Evolutionary conservation across 805 yeast species (phyloP).

Genomic region (Nakazawaea holstii): DNA sequence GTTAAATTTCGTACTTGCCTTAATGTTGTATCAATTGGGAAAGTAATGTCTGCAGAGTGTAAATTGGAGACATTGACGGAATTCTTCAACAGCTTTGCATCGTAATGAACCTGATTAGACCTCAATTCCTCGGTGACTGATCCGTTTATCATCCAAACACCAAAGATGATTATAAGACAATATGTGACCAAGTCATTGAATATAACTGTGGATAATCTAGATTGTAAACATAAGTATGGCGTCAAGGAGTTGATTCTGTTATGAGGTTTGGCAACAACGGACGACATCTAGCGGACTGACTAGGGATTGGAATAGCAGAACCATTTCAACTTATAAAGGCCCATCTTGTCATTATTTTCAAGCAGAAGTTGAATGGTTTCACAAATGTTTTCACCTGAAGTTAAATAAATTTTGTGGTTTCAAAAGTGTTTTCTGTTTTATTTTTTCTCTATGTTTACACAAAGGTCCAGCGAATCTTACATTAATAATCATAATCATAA

Average conservation of each 20-base stretch:
- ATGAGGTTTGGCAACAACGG: not conserved
- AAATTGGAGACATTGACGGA: not conserved
- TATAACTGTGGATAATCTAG: conserved; percentile 2
- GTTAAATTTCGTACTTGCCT: not conserved
- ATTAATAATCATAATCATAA: too few relatives aligned
- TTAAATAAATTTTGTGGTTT: too few relatives aligned
- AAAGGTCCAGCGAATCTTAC: too few relatives aligned
- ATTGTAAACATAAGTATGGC: conserved; percentile 4
- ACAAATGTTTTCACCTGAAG: too few relatives aligned
- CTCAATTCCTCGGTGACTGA: not conserved
- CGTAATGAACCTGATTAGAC: not conserved
- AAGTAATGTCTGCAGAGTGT: too few relatives aligned
- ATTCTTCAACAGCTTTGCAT: not conserved
- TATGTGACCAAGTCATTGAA: not conserved
- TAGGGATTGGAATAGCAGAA: too few relatives aligned
- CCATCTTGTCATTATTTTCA: too few relatives aligned
- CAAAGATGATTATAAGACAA: not conserved
- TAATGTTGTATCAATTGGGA: not conserved
- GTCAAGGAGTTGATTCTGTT: conserved; percentile 4
- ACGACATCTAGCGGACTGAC: too few relatives aligned
- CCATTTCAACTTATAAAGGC: too few relatives aligned
- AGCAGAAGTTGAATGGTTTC: too few relatives aligned
- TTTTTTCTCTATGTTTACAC: too few relatives aligned
- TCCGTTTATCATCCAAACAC: not conserved
- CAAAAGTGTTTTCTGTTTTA: too few relatives aligned